Conservation (phyloP, 352 stramenopile species). For the Peronospora destructor region DNA sequence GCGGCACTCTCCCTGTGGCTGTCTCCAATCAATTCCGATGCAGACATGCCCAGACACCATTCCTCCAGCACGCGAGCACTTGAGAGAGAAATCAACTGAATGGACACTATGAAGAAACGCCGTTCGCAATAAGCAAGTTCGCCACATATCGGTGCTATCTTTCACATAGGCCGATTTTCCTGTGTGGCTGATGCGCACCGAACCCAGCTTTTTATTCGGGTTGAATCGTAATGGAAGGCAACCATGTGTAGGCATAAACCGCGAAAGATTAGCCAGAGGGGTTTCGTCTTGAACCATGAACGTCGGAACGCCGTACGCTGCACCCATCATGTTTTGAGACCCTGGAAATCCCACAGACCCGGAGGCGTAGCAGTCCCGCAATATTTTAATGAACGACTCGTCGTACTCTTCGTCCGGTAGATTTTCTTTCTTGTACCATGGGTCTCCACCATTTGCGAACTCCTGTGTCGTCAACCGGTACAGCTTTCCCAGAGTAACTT, state of each 20-base stretch:
- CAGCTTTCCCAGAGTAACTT: slow-evolving; percentile 75
- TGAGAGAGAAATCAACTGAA: slow-evolving; percentile 71
- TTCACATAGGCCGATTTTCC: slow-evolving; percentile 54
- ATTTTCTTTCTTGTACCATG: slow-evolving; percentile 88
- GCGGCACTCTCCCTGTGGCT: slow-evolving; percentile 6
- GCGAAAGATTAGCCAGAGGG: slow-evolving; percentile 49
- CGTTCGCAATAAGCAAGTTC: slow-evolving; percentile 56
- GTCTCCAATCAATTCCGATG: slow-evolving; percentile 60
- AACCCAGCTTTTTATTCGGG: slow-evolving; percentile 48
- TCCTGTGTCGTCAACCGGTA: slow-evolving; percentile 84
- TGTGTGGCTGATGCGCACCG: slow-evolving; percentile 65
- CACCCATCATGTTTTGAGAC: slow-evolving; percentile 82
- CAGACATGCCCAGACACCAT: slow-evolving; percentile 68
- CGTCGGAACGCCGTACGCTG: slow-evolving; percentile 79
- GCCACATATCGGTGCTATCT: slow-evolving; percentile 51
- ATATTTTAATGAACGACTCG: slow-evolving; percentile 78
- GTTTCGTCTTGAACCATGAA: slow-evolving; percentile 80
- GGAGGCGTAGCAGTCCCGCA: slow-evolving; percentile 82
- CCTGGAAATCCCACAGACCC: slow-evolving; percentile 74
- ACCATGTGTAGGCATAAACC: slow-evolving; percentile 55
- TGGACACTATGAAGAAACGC: slow-evolving; percentile 63
- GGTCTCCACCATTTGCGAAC: slow-evolving; percentile 80
- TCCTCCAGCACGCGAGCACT: slow-evolving; percentile 57
- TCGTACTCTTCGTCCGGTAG: slow-evolving; percentile 83
- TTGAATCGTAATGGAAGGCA: slow-evolving; percentile 56